Evolutionary conservation across 2,329 filamentous ascomycete genomes (phyloP), one percentile per base, ranked within the genome.

Genomic region (Ceratocystiopsis brevicomis): DNA sequence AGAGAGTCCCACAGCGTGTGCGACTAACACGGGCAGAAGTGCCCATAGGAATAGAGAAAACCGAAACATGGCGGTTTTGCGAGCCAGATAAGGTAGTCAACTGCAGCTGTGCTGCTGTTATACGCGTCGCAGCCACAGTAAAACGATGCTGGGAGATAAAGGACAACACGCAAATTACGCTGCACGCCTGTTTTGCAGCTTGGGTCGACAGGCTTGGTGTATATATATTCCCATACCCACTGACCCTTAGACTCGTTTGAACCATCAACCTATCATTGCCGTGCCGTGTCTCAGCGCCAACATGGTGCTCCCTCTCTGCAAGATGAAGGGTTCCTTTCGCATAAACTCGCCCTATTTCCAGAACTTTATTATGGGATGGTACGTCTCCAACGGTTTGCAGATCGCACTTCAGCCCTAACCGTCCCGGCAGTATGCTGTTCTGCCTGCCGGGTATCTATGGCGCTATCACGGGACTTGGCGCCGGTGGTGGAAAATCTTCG

Each of bases 341-440:
- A 38, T 38, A 13, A 38, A 38, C 37, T 38, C 37, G 19, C 37
- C 37, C 18, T 38, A 38, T 18, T 38, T 38, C 30, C 37, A 38
- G 18, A 38, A 38, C 10, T 15, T 38, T 25, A 12, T 38, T 10
- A 38, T 38, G 37, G 37, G 37, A 38, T 38, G 37, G 37, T 38
- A 21, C 6, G 37, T 38, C 15, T 14, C 33, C 33, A 11, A 10
- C 25, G 2, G 25, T 11, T 10, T 11, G 6, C 10, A 30, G 10
- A 30, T 30, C 6, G 25, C 25, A 10, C 25, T 9, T 30, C 25
- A 11, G 33, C 11, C 6, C 33, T 34, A 15, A 34, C 33, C 33
- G 13, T 15, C 4, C 11, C 8, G 61, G 65, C 3, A 67, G 67
- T 10, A 45, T 39, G 13, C 36, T 45, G 14, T 45, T 45, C 15